phyloP scores from a whole-genome alignment of 2,329 filamentous ascomycete genomes.

The Chrysosporium queenslandicum region DNA sequence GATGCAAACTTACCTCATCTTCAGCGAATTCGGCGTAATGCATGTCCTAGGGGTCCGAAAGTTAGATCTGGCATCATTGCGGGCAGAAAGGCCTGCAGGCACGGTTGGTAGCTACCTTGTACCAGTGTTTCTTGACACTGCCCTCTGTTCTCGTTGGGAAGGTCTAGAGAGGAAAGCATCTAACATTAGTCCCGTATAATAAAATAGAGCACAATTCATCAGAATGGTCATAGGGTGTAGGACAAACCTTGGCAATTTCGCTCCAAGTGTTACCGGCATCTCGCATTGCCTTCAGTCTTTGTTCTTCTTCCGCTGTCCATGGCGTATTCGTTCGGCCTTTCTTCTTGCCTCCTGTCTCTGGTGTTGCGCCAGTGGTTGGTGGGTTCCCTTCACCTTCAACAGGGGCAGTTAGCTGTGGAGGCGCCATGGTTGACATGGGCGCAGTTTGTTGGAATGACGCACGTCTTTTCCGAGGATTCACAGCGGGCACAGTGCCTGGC shows the following conservation, averaged over 20 bases:
- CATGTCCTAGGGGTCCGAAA: slow-evolving; percentile 69
- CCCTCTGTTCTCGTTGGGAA: slow-evolving; percentile 92
- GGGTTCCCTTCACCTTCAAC: slow-evolving; percentile 25
- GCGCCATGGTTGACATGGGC: slow-evolving; percentile 30
- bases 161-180: slow-evolving; percentile 48
- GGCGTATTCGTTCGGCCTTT: slow-evolving; percentile 98
- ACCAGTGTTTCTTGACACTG: slow-evolving; percentile 99
- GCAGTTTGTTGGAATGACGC: slow-evolving; percentile 31
- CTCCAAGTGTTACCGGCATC: slow-evolving; percentile 92
- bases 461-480: slow-evolving; percentile 38
- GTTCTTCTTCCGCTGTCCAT: slow-evolving; percentile 91
- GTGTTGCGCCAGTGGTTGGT: slow-evolving; percentile 35
- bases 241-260: slow-evolving; percentile 83
- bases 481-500: slow-evolving; percentile 23
- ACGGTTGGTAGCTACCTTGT: slow-evolving; percentile 59
- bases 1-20: slow-evolving; percentile 61
- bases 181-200: too few relatives aligned
- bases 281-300: slow-evolving; percentile 84
- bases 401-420: slow-evolving; percentile 25
- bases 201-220: slow-evolving; percentile 15
- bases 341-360: slow-evolving; percentile 52
- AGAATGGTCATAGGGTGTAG: background rate
- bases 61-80: background rate
- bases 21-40: slow-evolving; percentile 98
- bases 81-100: background rate